Evolutionary conservation across 1,284 basidiomycete genomes (phyloP), one percentile per base, ranked within the genome.

Genomic region (Trametes pubescens): DNA sequence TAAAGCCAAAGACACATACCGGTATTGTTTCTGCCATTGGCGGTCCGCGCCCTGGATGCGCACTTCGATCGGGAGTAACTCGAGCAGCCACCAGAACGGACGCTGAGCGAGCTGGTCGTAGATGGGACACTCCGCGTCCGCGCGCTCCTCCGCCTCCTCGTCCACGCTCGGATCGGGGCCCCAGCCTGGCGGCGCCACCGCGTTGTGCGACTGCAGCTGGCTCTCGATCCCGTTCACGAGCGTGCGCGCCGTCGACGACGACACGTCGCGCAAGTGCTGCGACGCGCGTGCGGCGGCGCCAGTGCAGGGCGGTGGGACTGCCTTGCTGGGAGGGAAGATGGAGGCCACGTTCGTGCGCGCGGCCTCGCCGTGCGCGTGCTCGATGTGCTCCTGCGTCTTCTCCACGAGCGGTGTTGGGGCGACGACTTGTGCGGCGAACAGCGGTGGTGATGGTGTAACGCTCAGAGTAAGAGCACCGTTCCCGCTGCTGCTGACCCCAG

Each of bases 21-120:
- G 52, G 24, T 77, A 68, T 49, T 76, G 44, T 26, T 69, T 56
- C 24, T 56, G 57, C 81, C 82, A 84, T 13, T 63, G 57, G 53
- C 77, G 68, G 51, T 80, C 60, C 14, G 62, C 70, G 51, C 71
- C 67, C 69, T 85, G 83, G 60, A 74, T 76, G 11, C 77, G 75
- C 46, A 79, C 73, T 37, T 71, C 72, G 58, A 82, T 72, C 0
- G 74, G 75, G 34, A 76, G 9, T 26, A 76, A 22, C 63, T 89
- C 87, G 35, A 89, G 73, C 35, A 84, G 59, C 86, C 86, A 88
- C 87, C 87, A 89, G 24, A 51, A 57, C 65, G 73, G 78, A 47
- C 72, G 66, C 21, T 82, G 51, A 21, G 71, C 64, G 29, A 89
- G 78, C 70, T 86, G 80, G 67, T 89, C 88, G 69, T 86, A 86